Evolutionary conservation across 768 basidiomycete genomes (phyloP), one percentile per base, ranked within the genome.

Genomic region (Rhodotorula sphaerocarpa): DNA sequence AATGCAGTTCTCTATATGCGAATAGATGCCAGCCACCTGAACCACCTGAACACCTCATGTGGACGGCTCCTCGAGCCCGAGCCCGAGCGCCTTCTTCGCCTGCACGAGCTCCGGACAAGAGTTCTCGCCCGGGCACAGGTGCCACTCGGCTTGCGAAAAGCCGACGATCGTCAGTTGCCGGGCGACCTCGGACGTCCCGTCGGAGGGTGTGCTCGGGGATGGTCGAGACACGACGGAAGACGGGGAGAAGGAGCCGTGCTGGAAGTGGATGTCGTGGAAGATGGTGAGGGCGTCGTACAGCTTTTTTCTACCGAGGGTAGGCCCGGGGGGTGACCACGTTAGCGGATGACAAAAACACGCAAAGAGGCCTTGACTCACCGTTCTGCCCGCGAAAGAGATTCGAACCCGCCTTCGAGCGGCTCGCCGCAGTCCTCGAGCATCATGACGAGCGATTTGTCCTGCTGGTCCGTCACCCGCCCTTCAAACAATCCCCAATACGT

Each of bases 81-180:
- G 15, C 5, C 57, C 54, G 3, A 65, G 43, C n/a, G 57, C 63
- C 43, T n/a, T 20, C 39, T 46, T 39, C 34, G 63, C 63, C 31
- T 65, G 47, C 31, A 65, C 36, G 5, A 65, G 45, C 43, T 65
- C 63, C n/a, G 25, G 43, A 34, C 63, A 65, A 20, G n/a, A 39
- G 28, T 41, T 18, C n/a, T 31, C 21, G 0, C 58, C 63, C 2
- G 52, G 52, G 34, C 63, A 65, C 2, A 65, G 44, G 30, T 65
- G 63, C 63, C 63, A 65, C n/a, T 59, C 43, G 0, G 63, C 63
- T 50, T 65, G 48, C 21, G 63, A 59, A 54, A 59, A 65, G 3
- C 63, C 63, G 42, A 55, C 45, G 9, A 65, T 43, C 18, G 63
- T 60, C 48, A 65, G 31, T 31, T 48, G 55, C 5, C 63, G 58